Evolutionary conservation across 1,284 basidiomycete genomes (phyloP), one percentile per base, ranked within the genome.

Genomic region (Sporisorium reilianum): DNA sequence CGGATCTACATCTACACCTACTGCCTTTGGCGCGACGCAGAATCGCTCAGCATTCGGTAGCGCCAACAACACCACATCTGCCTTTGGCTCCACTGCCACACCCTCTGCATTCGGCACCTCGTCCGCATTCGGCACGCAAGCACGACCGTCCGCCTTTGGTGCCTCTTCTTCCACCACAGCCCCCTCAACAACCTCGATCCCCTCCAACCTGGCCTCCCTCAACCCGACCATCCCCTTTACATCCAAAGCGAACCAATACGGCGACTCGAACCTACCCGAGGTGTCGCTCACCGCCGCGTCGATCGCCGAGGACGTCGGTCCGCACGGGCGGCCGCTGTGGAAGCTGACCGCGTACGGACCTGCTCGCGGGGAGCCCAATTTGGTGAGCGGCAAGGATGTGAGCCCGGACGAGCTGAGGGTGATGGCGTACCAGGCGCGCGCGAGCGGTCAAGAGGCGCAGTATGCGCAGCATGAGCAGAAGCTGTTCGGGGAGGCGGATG

Each of bases 311-410:
- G 75, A 77, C 44, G 53, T 77, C 9, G 75, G 74, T 3, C 55
- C 74, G 20, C 57, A 72, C 18, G 74, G 74, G 18, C 85, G 84
- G 5, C 95, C 94, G 0, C 59, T 89, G 8, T 97, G 92, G 91
- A 90, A 91, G n/a, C 86, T 95, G 0, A 91, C 93, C 0, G 91
- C 89, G 0, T 97, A 92, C 82, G 94, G 89, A 0, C 89, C 92
- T 23, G 89, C 90, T 0, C 94, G 95, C 80, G 83, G 89, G 57
- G 92, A 94, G 77, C 90, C 90, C 0, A 90, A 88, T 50, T 78
- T 96, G 7, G 85, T 97, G 18, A 72, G 85, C 5, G 90, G 89
- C 1, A 86, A 91, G 32, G 94, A 97, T 78, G 87, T 91, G 68
- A 92, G 90, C 0, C 89, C 88, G 0, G 95, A 97, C 79, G 95